Evolutionary conservation across 352 stramenopile species (phyloP).

Genomic region (Globisporangium yorkense): DNA sequence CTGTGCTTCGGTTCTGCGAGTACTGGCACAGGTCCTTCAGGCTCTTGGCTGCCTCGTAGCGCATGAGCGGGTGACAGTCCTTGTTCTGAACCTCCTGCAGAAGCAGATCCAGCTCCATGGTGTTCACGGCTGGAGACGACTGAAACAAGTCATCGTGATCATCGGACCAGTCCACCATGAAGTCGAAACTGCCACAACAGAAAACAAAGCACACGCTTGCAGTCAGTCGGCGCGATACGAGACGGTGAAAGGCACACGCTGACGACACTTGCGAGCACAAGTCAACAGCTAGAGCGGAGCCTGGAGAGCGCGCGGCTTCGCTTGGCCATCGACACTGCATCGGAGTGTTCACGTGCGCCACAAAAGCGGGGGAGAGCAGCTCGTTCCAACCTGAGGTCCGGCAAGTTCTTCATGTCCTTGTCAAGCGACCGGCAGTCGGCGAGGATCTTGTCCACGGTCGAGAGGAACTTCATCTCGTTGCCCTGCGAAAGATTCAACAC

Average conservation of each 20-base stretch:
- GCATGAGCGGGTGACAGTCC: slow-evolving; percentile 38
- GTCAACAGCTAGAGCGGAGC: slow-evolving; percentile 1
- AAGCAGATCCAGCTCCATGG: slow-evolving; percentile 44
- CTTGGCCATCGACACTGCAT: slow-evolving; percentile 8
- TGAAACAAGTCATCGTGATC: slow-evolving; percentile 39
- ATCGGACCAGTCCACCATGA: slow-evolving; percentile 54
- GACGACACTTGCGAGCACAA: slow-evolving; percentile 19
- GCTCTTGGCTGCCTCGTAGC: slow-evolving; percentile 63
- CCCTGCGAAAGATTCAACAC: slow-evolving; percentile 24
- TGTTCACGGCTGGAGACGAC: slow-evolving; percentile 32
- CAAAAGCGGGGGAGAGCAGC: slow-evolving; percentile 7
- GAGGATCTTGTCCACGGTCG: slow-evolving; percentile 56
- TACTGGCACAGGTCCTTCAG: slow-evolving; percentile 73
- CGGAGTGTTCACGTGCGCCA: slow-evolving; percentile 13
- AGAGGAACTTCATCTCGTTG: slow-evolving; percentile 59
- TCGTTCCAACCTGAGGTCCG: slow-evolving; percentile 52
- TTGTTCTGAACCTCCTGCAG: slow-evolving; percentile 51
- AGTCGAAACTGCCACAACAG: slow-evolving; percentile 42
- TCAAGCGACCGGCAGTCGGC: slow-evolving; percentile 58
- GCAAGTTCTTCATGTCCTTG: slow-evolving; percentile 48
- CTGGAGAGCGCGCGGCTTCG: background rate
- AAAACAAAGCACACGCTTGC: slow-evolving; percentile 3
- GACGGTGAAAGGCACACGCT: slow-evolving; percentile 2
- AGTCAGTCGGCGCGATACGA: slow-evolving; percentile 1
- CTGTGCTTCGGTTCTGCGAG: slow-evolving; percentile 36